Base-by-base conservation (phyloP, 306 rosid genomes). In the Betula pendula region DNA sequence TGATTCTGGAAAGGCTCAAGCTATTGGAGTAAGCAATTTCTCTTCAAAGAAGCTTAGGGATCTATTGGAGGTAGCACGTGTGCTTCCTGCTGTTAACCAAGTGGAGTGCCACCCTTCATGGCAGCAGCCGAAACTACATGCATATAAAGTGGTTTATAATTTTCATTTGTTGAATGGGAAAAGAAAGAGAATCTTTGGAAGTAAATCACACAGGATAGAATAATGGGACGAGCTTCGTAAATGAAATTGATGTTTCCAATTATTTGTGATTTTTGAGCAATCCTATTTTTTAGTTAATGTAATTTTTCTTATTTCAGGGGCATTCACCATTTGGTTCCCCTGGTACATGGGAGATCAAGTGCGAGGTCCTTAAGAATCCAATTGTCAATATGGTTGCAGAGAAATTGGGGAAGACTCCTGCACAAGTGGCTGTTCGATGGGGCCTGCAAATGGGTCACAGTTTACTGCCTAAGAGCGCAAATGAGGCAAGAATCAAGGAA, bases 401-500 rank as follows among this genome's bases (percentile, higher is more conserved):
- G 74, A 84, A 85, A 77, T 13, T 93, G 11, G 87, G 89, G 42
- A 93, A 86, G 81, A 82, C 94, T 58, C 84, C 94, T 6, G 94
- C 89, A 2, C 96, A 93, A 70, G 94, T 90, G 17, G 92, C 89
- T 65, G 91, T 90, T 74, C 68, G 93, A 2, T 93, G 96, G 96
- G 94, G 96, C 5, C 22, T 93, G 2, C 92, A 90, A 85, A 68
- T 70, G 29, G 97, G 94, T 58, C 96, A 93, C 42, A 88, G 91
- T 74, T 80, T 90, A n/a, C 79, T 93, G 31, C 96, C 96, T 40
- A 93, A 93, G 85, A 90, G 96, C 78, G 53, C 89, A 16, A 89
- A 47, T 22, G 85, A 86, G 53, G 52, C 66, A 14, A 93, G 90
- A 59, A 83, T 92, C 60, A 75, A 75, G 70, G 81, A 79, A 72